Evolutionary conservation across 73 alveolate genomes (phyloP).

Genomic region (Diophrys appendiculata): DNA sequence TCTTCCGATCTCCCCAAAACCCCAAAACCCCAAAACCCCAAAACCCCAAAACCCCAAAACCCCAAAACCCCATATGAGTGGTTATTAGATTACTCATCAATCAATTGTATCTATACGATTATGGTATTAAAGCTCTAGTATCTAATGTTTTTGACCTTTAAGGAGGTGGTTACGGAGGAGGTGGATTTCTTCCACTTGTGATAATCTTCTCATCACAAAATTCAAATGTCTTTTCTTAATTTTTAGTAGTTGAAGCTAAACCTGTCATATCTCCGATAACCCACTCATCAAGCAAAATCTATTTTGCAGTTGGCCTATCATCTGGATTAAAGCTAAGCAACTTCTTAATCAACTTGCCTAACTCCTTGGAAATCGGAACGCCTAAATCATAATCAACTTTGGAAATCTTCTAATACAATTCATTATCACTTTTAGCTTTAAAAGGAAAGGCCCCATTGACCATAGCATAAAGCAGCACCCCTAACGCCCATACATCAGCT

Average conservation of each 20-base stretch:
- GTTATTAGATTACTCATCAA: too few species aligned
- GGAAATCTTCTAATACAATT: not conserved
- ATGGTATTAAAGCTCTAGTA: too few species aligned
- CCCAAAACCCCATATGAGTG: too few species aligned
- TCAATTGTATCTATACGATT: too few species aligned
- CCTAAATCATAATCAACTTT: not conserved
- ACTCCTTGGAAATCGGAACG: not conserved
- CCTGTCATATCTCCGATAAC: too few species aligned
- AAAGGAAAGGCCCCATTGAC: not conserved
- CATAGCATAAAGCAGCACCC: slow-evolving; percentile 7
- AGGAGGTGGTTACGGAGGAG: too few species aligned
- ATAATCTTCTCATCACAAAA: not conserved
- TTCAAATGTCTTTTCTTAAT: not conserved
- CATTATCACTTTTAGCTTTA: not conserved
- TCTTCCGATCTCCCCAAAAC: too few species aligned
- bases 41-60: too few species aligned
- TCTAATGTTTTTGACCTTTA: too few species aligned
- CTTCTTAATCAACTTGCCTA: not conserved
- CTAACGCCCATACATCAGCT: slow-evolving; percentile 36
- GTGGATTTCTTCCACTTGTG: too few species aligned
- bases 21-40: too few species aligned
- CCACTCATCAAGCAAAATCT: slow-evolving; percentile 28
- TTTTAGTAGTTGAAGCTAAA: too few species aligned
- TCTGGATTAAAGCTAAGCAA: not conserved
- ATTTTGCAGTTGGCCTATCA: slow-evolving; percentile 19